phyloP scores from a whole-genome alignment of 306 rosid genomes.

The Trichosanthes cucumerina region DNA sequence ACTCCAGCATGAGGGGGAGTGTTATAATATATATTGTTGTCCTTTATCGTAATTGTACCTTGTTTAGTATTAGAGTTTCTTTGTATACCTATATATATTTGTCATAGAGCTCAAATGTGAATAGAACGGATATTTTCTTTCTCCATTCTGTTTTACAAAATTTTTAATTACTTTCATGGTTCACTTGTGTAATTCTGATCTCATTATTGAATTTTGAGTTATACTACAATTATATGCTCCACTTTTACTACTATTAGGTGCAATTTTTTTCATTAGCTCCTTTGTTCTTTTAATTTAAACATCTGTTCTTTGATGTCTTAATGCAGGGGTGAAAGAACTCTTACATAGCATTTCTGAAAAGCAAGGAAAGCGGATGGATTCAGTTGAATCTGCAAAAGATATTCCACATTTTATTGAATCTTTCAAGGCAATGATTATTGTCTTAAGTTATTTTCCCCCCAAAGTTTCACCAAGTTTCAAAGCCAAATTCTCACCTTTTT shows the following conservation, averaged over 20 bases:
- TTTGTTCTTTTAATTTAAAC: background rate
- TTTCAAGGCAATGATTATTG: conserved; percentile 51
- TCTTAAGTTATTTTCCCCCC: conserved; percentile 7
- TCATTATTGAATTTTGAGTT: background rate
- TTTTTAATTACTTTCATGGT: background rate
- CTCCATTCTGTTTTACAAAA: too few species aligned
- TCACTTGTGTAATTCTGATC: background rate
- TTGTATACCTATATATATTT: too few species aligned
- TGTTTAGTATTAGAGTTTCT: too few species aligned
- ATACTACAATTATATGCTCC: background rate
- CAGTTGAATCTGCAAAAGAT: conserved; percentile 70
- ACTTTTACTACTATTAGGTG: background rate
- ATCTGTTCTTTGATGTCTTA: background rate
- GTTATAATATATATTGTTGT: too few species aligned
- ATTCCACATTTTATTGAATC: conserved; percentile 61
- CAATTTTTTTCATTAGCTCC: background rate
- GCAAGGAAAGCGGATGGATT: conserved; percentile 78
- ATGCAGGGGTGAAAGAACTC: conserved; percentile 79
- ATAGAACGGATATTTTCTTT: too few species aligned
- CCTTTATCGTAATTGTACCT: too few species aligned
- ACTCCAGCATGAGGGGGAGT: too few species aligned
- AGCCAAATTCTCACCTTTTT: background rate
- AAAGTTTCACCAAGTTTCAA: background rate
- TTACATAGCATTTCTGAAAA: conserved; percentile 78
- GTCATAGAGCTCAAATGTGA: too few species aligned